phyloP scores from a whole-genome alignment of 2,329 filamentous ascomycete genomes.

The Trichophyton simii region DNA sequence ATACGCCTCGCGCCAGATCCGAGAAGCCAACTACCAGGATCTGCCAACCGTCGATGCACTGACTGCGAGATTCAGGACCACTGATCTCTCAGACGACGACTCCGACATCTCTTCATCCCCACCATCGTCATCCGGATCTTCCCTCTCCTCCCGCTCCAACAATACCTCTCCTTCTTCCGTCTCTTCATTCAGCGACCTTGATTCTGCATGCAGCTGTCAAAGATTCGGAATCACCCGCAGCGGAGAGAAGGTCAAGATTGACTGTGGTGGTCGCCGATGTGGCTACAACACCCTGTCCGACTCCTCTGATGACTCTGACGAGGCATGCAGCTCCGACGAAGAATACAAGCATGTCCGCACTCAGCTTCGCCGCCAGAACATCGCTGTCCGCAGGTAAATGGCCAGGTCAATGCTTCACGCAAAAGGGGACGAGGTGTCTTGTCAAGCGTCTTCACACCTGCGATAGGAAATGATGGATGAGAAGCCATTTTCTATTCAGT shows the following conservation, averaged over 20 bases:
- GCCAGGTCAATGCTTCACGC: background rate
- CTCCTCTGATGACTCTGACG: conserved; percentile 41
- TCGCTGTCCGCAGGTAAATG: conserved; percentile 28
- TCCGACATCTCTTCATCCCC: conserved; percentile 63
- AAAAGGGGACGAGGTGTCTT: background rate
- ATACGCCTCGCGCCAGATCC: conserved; percentile 74
- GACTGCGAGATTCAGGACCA: conserved; percentile 59
- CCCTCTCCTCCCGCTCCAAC: conserved; percentile 64
- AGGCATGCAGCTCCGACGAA: conserved; percentile 51
- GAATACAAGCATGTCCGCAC: conserved; percentile 28
- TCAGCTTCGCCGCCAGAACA: conserved; percentile 26
- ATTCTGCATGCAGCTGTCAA: conserved; percentile 71
- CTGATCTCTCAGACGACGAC: conserved; percentile 58
- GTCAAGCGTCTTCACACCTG: background rate
- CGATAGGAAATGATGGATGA: conserved; percentile 3
- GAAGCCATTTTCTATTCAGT: background rate
- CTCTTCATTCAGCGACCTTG: conserved; percentile 55
- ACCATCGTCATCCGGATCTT: conserved; percentile 50
- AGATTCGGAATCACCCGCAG: conserved; percentile 92
- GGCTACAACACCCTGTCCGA: conserved; percentile 48
- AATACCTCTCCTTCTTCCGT: conserved; percentile 40
- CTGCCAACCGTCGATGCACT: conserved; percentile 66
- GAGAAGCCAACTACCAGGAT: conserved; percentile 64
- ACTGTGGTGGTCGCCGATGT: conserved; percentile 83
- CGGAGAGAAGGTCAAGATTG: conserved; percentile 86